Evolutionary conservation across 352 stramenopile genomes (phyloP).

Genomic region (Detonula confervacea): DNA sequence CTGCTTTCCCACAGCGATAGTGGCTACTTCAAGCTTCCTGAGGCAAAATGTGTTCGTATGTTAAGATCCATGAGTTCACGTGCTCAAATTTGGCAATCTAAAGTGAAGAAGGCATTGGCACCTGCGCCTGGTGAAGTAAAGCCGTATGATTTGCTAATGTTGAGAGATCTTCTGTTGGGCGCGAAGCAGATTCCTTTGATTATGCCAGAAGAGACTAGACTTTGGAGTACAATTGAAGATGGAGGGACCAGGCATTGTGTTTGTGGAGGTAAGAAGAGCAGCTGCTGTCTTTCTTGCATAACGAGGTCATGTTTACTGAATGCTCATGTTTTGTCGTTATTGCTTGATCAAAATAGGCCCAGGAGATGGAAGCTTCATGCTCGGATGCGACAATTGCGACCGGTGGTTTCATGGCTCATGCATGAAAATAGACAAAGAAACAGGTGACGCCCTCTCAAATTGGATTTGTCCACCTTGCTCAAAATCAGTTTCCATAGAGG

Average conservation of each 20-base stretch:
- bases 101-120: constrained; percentile 64
- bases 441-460: constrained; percentile 56
- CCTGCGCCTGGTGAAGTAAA: constrained; percentile 58
- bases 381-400: constrained; percentile 86
- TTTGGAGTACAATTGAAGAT: constrained; percentile 74
- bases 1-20: constrained; percentile 55
- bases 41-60: constrained; percentile 74
- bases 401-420: constrained; percentile 86
- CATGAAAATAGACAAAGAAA: constrained; percentile 71
- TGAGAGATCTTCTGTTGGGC: constrained; percentile 55
- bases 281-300: constrained; percentile 2
- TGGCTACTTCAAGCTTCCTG: constrained; percentile 62
- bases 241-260: constrained; percentile 68
- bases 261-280: constrained; percentile 63
- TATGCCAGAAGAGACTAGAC: constrained; percentile 57
- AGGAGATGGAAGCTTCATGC: constrained; percentile 86
- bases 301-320: not conserved
- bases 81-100: constrained; percentile 66
- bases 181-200: constrained; percentile 65
- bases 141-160: constrained; percentile 55
- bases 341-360: constrained; percentile 66
- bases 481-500: constrained; percentile 20
- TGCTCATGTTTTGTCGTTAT: constrained; percentile 22
- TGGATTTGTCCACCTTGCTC: constrained; percentile 72
- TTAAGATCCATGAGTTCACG: constrained; percentile 68